phyloP scores from a whole-genome alignment of 2,329 filamentous ascomycete species.

The Penicillium sp. region DNA sequence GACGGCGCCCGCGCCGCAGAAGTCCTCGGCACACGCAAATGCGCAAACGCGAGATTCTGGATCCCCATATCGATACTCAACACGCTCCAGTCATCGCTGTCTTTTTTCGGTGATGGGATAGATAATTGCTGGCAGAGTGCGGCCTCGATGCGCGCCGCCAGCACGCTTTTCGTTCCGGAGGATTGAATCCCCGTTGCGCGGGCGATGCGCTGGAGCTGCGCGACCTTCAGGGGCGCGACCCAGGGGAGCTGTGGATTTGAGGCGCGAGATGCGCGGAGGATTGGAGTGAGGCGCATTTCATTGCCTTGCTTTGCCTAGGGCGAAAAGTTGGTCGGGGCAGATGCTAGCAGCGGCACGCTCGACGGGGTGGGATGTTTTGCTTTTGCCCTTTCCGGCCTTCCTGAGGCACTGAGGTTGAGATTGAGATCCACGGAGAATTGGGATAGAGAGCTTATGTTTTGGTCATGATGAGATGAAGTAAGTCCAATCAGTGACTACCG shows the following conservation, averaged over 20 bases:
- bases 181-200: constrained; percentile 61
- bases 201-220: constrained; percentile 61
- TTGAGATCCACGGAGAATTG: neutral
- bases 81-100: constrained; percentile 48
- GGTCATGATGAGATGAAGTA: neutral
- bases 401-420: neutral
- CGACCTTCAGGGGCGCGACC: constrained; percentile 51
- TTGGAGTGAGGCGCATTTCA: constrained; percentile 14
- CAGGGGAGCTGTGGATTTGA: constrained; percentile 20
- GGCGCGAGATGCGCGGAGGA: neutral
- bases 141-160: constrained; percentile 54
- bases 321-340: neutral
- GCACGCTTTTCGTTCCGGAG: constrained; percentile 61
- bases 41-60: constrained; percentile 74
- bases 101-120: neutral
- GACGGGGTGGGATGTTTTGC: neutral
- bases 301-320: neutral
- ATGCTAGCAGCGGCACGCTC: too few relatives aligned
- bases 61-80: constrained; percentile 85
- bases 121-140: constrained; percentile 18
- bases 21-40: constrained; percentile 49
- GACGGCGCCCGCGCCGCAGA: neutral
- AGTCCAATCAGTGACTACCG: neutral
- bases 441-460: neutral
- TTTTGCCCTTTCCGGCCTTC: constrained; percentile 6